Conservation (phyloP, 2,329 filamentous ascomycete species). For the Penicillium brasilianum region DNA sequence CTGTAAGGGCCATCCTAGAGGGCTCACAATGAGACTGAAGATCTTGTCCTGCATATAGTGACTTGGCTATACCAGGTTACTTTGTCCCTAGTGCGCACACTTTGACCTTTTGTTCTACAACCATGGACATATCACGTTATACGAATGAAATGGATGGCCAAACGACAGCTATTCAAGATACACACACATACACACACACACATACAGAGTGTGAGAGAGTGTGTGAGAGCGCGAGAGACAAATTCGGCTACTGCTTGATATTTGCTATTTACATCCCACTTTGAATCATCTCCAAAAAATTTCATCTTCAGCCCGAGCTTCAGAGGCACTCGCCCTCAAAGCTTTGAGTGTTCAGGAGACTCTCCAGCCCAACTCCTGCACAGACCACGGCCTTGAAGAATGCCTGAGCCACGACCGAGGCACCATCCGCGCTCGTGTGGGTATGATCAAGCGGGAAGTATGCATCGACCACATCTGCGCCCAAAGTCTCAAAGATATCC, state of each 20-base stretch:
- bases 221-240: too few species aligned
- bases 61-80: neutral
- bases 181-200: too few species aligned
- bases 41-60: neutral
- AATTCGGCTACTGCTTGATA: neutral
- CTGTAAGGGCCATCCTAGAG: slow-evolving; percentile 42
- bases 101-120: neutral
- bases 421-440: slow-evolving; percentile 63
- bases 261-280: neutral
- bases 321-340: slow-evolving; percentile 39
- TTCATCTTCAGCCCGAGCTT: neutral
- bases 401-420: slow-evolving; percentile 60
- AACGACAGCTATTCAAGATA: neutral
- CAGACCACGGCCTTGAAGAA: slow-evolving; percentile 65
- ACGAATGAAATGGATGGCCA: neutral
- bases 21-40: slow-evolving; percentile 19
- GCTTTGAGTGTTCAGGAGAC: slow-evolving; percentile 38
- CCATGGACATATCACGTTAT: neutral
- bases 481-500: slow-evolving; percentile 58
- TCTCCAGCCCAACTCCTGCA: slow-evolving; percentile 50
- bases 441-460: slow-evolving; percentile 67
- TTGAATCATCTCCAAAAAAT: neutral
- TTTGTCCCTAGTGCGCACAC: neutral
- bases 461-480: slow-evolving; percentile 56
- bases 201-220: too few species aligned